Conservation (phyloP, 2,329 filamentous ascomycete genomes). For the Cladosporium colombiae region DNA sequence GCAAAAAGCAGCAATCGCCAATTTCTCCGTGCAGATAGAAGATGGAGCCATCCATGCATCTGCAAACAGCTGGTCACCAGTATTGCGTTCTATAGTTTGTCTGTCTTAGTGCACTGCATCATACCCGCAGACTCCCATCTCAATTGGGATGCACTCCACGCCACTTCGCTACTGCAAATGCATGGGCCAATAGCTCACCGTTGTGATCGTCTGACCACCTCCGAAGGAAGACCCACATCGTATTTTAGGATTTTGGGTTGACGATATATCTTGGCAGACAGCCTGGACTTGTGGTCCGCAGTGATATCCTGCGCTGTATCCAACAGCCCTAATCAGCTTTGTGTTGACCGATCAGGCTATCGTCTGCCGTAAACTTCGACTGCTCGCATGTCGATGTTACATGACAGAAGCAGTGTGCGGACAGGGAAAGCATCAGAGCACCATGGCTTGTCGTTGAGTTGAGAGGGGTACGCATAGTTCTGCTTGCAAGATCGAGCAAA, state of each 20-base stretch:
- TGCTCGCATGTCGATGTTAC: background rate
- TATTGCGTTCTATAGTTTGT: background rate
- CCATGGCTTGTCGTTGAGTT: background rate
- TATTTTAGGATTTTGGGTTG: background rate
- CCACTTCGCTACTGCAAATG: constrained; percentile 2
- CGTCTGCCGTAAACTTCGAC: background rate
- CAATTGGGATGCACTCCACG: background rate
- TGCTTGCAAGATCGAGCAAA: background rate
- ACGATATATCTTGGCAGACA: background rate
- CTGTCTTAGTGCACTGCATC: background rate
- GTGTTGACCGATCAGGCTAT: background rate
- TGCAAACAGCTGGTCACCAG: background rate
- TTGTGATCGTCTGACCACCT: background rate
- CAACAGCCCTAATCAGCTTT: background rate
- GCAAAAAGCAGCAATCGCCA: background rate
- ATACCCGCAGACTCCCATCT: background rate
- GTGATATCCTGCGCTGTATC: background rate
- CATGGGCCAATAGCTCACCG: background rate
- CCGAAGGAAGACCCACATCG: background rate
- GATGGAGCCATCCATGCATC: background rate
- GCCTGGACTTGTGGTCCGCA: background rate
- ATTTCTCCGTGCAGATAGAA: background rate
- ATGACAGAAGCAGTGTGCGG: background rate
- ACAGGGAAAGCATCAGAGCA: background rate
- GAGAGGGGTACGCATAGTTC: background rate